Base-by-base conservation (phyloP, 257 asterid genomes). In the Gynochthodes officinalis region DNA sequence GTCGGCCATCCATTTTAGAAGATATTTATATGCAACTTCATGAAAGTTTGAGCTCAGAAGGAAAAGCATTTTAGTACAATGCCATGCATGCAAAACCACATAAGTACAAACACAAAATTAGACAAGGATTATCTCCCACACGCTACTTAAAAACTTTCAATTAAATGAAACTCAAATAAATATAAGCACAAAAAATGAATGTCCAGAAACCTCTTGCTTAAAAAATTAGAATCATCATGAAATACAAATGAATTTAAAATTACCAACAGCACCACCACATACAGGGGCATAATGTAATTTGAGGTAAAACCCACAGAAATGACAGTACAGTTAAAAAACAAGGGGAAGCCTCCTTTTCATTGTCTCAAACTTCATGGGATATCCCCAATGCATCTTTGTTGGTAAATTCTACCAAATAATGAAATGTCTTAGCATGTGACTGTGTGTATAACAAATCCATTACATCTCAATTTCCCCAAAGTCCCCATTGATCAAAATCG, bases 261-360 rank as follows among this genome's bases (percentile, higher is more conserved):
- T 57, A 54, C 21, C 23, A 10, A 28, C 33, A 58, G 40, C 42
- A 57, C 16, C 42, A 37, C 3, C 42, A 37, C 42, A 37, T 37
- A 7, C 7, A 37, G 42, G 42, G n/a, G n/a, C n/a, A n/a, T 27
- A 21, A 58, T n/a, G 37, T 32, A 19, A 60, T 1, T 30, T 60
- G 65, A 11, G 19, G 39, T 58, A 32, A 59, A 59, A 60, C 25
- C 4, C 32, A 19, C 5, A 60, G 25, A 18, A 21, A 58, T 10
- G 21, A 39, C 65, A 60, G 8, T 60, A 32, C 65, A 60, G 15
- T 15, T 60, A 23, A 60, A 30, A 60, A 60, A 8, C 65, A 60
- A 60, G 65, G 65, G 65, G 43, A 60, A 60, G 65, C 44, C 43
- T 60, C 66, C 14, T 33, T 14, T 23, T 60, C 16, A 60, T 6